phyloP scores from a whole-genome alignment of 495 filamentous ascomycete species.

The Neurospora pannonica region DNA sequence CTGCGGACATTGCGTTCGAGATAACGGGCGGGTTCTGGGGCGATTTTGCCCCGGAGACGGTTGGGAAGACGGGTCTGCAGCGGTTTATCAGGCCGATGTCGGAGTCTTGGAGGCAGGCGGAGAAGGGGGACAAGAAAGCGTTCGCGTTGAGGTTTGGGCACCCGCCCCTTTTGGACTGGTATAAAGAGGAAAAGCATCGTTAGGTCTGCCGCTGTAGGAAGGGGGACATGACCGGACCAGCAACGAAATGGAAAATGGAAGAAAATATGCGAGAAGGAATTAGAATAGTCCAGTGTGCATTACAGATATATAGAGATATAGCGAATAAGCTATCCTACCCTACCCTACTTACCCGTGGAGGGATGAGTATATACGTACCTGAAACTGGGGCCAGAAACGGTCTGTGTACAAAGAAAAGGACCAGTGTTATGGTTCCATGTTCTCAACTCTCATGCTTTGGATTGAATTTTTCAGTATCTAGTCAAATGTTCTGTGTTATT shows the following conservation, averaged over 20 bases:
- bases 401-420: background rate
- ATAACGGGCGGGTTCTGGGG: slow-evolving; percentile 9
- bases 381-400: background rate
- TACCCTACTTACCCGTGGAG: background rate
- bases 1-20: slow-evolving; percentile 23
- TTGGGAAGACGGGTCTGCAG: slow-evolving; percentile 28
- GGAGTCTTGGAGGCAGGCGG: background rate
- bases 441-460: background rate
- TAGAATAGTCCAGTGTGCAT: background rate
- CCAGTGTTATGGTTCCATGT: background rate
- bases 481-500: background rate
- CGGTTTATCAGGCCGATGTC: slow-evolving; percentile 10
- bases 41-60: background rate
- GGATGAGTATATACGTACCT: background rate
- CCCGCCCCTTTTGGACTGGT: background rate
- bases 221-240: background rate
- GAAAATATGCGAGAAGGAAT: background rate
- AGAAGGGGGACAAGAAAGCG: background rate
- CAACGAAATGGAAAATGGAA: background rate
- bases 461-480: background rate
- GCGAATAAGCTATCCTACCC: background rate
- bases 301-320: background rate
- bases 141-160: background rate
- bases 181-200: background rate
- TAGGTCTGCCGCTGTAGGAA: background rate